Evolutionary conservation across 441 rosid species (phyloP).

Genomic region (Adansonia grandidieri): DNA sequence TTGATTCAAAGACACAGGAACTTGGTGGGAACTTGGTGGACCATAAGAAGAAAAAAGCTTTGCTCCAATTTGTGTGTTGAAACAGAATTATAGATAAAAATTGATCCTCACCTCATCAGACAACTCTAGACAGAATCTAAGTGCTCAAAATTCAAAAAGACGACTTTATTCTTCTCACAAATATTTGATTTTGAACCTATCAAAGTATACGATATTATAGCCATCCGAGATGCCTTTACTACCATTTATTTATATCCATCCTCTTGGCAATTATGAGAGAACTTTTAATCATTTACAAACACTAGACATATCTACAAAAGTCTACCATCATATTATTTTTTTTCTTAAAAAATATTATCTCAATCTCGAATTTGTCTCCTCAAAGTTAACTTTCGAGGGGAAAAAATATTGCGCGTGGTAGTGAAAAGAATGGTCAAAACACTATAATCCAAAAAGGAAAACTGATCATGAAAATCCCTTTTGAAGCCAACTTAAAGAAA

Average conservation of each 20-base stretch:
- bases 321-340: neutral
- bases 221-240: neutral
- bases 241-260: neutral
- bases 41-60: neutral
- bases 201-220: neutral
- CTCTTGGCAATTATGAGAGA: constrained; percentile 2
- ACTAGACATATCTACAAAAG: neutral
- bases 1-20: too few relatives aligned
- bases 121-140: neutral
- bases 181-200: neutral
- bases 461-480: neutral
- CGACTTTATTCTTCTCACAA: constrained; percentile 3
- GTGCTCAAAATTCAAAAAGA: constrained; percentile 12
- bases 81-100: neutral
- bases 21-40: too few relatives aligned
- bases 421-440: neutral
- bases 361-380: neutral
- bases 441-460: neutral
- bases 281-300: neutral
- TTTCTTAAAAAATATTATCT: neutral
- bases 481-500: neutral
- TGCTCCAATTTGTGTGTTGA: neutral
- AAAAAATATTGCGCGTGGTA: neutral
- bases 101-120: neutral
- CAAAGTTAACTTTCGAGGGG: neutral